A percentile compares a stretch with the other conserved stretches of the same genome.
These are phyloP conservation scores for Apiospora rasikravindrae DNA, from an alignment of 2,329 filamentous ascomycete species.

Conservation along the genomic window DNA sequence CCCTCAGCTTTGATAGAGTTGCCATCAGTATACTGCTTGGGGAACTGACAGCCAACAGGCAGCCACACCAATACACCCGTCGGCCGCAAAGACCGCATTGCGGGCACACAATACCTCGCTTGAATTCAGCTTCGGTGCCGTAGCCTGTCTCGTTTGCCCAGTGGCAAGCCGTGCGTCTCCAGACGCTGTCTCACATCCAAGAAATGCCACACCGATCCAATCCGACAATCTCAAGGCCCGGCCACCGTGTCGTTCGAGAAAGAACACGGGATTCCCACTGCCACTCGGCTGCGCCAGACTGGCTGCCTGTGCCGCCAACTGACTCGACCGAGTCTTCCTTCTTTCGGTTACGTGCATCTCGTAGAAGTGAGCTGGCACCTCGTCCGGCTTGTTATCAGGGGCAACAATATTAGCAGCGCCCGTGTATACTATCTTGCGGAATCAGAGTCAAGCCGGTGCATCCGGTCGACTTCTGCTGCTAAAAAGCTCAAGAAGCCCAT, in stretches of 20 bases:
- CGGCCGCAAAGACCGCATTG: slow-evolving; percentile 66
- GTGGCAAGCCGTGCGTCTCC: slow-evolving; percentile 37
- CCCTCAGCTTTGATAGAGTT: slow-evolving; percentile 90
- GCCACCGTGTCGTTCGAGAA: slow-evolving; percentile 57
- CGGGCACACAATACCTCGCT: slow-evolving; percentile 70
- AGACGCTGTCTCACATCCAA: no score
- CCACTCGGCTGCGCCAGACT: not conserved
- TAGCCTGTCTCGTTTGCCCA: slow-evolving; percentile 32
- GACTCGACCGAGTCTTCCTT: not conserved
- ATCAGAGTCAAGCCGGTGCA: no score
- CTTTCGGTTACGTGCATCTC: not conserved
- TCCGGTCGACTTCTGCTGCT: slow-evolving; percentile 21
- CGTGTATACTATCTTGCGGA: no score
- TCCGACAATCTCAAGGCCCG: slow-evolving; percentile 31
- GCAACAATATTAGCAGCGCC: not conserved
- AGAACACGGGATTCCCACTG: slow-evolving; percentile 45
- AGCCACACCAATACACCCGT: slow-evolving; percentile 61
- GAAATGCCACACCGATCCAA: no score
- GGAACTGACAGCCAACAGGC: no score
- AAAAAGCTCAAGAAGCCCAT: not conserved
- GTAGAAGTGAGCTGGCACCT: accelerated
- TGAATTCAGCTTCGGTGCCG: slow-evolving; percentile 57
- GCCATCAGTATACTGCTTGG: slow-evolving; percentile 72
- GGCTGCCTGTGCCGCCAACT: not conserved
- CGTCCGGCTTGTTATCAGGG: not conserved